Evolutionary conservation across 768 basidiomycete species (phyloP), one percentile per base, ranked within the genome.

Genomic region (Amanita rimosa): DNA sequence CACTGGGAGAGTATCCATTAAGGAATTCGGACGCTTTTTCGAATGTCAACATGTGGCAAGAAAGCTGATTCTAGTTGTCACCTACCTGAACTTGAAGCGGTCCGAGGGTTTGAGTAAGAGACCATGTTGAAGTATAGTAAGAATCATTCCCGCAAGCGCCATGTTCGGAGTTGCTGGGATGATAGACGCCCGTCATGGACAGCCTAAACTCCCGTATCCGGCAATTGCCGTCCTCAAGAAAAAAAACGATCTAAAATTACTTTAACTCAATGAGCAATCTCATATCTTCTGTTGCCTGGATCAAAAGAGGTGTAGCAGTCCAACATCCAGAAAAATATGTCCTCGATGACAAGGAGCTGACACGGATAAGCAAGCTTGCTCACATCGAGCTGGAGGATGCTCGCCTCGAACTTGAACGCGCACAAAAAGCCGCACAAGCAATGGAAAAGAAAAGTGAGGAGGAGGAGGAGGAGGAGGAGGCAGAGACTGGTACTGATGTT

Each of bases 351-450:
- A 68, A 78, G 45, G 96, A 99, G 65, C 72, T 98, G 10, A 80
- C 85, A 59, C 80, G 96, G 21, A 89, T 98, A 44, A 91, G 90
- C 55, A 74, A 83, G 17, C 75, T 99, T 21, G 91, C 93, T 11
- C 69, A 80, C 46, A 85, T 92, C 50, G 85, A 93, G 59, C 76
- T 95, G 26, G 92, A 95, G 54, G 91, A 93, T 70, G 93, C 93
- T 7, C 80, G 81, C 49, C 70, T 79, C 55, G 93, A 94, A 63
- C 74, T 94, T 14, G 80, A 88, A 68, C 76, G 81, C 22, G 88
- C 88, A 26, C 85, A 85, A 63, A 73, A 83, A 52, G 85, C 83
- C 19, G 85, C 82, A 8, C 70, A 79, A 47, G 70, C 75, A 22
- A 88, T 90, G 78, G 80, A 78, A 1, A 72, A 72, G 53, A 79